Base-by-base conservation (phyloP, 2,329 filamentous ascomycete species). In the Periconia macrospinosa region DNA sequence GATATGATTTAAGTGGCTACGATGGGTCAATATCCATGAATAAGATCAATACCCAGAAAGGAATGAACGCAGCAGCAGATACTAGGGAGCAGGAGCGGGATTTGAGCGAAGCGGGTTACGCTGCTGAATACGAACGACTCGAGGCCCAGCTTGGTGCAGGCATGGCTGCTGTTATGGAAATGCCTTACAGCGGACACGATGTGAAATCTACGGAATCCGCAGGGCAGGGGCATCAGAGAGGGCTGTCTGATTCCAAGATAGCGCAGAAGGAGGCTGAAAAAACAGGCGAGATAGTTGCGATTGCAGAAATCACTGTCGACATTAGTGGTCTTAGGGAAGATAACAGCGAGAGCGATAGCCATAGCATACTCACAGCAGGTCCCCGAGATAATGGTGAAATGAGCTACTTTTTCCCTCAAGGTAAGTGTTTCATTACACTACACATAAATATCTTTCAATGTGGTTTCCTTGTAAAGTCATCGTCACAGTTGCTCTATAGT, bases 221-320 rank as follows among this genome's bases (percentile, higher is more conserved):
- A 13, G 57, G 51, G 30, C 52, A 57, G 35, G 58, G 56, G n/a
- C 69, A 70, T 45, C 62, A 57, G 30, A 55, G 64, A 20, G 58
- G 59, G 6, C 23, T 62, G 13, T 63, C 68, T 9, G 59, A 49
- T 40, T 67, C 69, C 7, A 60, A 71, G 27, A 68, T 74, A 37
- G 77, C 75, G 2, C 75, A 77, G 50, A 67, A 71, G 44, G 70
- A 75, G 30, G 78, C 77, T 1, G 71, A 78, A 33, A 72, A 76
- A 57, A 74, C 69, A 6, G 76, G 76, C 6, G 72, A 68, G 35
- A 78, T 80, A 19, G 69, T 79, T 15, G 76, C 75, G 33, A 67
- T 79, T 30, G 53, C 73, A 51, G 75, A 77, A 37, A 56, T 70
- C 19, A 65, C 69, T 6, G 67, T 79, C 3, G 78, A 80, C 48